Conservation (phyloP, 768 basidiomycete species). For the Paxillus rubicundulus region DNA sequence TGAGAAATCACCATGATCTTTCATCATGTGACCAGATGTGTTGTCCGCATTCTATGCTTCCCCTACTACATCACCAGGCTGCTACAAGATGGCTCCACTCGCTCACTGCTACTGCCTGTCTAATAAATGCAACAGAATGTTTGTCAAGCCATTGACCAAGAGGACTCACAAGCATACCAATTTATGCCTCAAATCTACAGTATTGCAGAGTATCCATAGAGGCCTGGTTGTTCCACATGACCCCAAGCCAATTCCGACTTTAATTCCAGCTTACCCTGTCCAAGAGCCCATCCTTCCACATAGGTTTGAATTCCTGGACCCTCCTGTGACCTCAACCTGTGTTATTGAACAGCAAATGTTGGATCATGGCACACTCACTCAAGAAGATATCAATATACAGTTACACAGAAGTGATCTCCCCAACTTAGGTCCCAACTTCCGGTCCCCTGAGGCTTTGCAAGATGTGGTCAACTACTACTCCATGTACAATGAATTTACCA, state of each 20-base stretch:
- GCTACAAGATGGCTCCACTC: neutral
- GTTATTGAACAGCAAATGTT: constrained; percentile 2
- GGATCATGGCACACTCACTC: neutral
- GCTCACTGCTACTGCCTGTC: neutral
- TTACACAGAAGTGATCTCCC: neutral
- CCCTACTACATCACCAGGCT: neutral
- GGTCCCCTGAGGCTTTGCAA: neutral
- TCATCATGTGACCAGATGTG: too few relatives aligned
- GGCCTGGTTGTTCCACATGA: neutral
- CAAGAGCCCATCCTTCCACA: too few relatives aligned
- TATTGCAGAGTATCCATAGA: neutral
- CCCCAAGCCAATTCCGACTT: neutral
- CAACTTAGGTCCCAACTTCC: neutral
- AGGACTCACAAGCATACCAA: neutral
- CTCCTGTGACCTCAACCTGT: neutral
- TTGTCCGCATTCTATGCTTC: too few relatives aligned
- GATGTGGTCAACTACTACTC: neutral
- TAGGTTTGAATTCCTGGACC: too few relatives aligned
- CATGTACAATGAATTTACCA: neutral
- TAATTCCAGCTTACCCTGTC: too few relatives aligned
- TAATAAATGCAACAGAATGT: neutral
- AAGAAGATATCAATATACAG: constrained; percentile 2
- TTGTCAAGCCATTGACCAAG: too few relatives aligned
- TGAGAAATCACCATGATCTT: neutral
- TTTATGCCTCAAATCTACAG: neutral